phyloP scores from a whole-genome alignment of 2,329 filamentous ascomycete genomes.

The Alternaria alternata region DNA sequence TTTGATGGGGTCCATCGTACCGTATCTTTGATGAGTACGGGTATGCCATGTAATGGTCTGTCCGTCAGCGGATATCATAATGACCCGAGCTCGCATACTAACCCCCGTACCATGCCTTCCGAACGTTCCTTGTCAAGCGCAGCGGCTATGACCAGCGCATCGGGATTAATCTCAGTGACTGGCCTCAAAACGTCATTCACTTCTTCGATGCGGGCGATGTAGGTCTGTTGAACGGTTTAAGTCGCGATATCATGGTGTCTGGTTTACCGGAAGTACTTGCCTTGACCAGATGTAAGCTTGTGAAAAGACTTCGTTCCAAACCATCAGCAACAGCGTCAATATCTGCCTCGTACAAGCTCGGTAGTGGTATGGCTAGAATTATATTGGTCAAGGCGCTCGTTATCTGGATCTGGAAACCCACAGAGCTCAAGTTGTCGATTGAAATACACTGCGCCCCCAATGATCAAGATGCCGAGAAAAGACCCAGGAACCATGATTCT shows the following conservation, averaged over 20 bases:
- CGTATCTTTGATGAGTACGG: conserved; percentile 75
- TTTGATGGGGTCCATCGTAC: neutral
- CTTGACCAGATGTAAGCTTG: neutral
- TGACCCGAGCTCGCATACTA: neutral
- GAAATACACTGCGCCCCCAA: neutral
- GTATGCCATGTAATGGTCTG: conserved; percentile 73
- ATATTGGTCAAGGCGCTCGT: too few species aligned
- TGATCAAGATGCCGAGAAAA: neutral
- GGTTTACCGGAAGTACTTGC: neutral
- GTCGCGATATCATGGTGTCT: fast-evolving
- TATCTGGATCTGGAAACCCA: neutral
- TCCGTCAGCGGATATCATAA: neutral
- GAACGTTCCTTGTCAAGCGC: conserved; percentile 68
- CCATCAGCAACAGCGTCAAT: neutral
- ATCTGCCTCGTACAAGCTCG: neutral
- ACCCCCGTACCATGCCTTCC: conserved; percentile 64
- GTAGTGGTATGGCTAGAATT: too few species aligned
- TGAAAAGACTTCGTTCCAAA: neutral
- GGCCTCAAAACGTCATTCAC: neutral
- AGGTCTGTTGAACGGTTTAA: neutral
- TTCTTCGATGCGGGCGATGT: neutral
- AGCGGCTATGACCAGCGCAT: conserved; percentile 68
- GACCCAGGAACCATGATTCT: neutral
- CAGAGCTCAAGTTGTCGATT: neutral
- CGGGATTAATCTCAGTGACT: conserved; percentile 73